Base-by-base conservation (phyloP, 1,284 basidiomycete species). In the Golubevia sp. region DNA sequence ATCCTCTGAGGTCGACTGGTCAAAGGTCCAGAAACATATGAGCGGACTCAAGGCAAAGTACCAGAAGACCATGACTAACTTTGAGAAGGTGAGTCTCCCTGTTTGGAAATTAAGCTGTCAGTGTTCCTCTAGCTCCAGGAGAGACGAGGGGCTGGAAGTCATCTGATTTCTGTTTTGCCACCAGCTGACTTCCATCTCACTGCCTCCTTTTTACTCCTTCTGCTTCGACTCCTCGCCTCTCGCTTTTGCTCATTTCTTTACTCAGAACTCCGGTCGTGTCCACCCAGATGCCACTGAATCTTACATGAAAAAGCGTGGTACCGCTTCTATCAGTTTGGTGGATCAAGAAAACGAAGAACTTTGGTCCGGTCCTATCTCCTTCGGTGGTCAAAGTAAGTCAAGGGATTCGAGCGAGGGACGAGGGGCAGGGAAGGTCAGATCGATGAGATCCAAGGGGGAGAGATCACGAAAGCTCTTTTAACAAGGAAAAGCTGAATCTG, bases 321-420 rank as follows among this genome's bases (percentile, higher is more conserved):
- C 70, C 15, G 76, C 77, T 48, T 24, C 68, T 30, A 65, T 83
- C 27, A 5, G 26, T 1, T 72, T 83, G 48, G 68, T 68, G 6
- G 78, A 77, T 58, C 58, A 74, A 49, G n/a, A 62, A 49, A 8
- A 59, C 4, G 67, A 66, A 49, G 66, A 65, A 52, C 73, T 81
- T 34, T 83, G 80, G 80, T 66, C 71, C 44, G 80, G 80, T 48
- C 61, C 66, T 58, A 64, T 79, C 44, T 60, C 71, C 25, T 74
- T 64, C 59, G 80, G 80, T 44, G 38, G 38, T 13, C 38, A 44
- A 18, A 58, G 64, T 6, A 73, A 79, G 65, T 44, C 11, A 18
- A 44, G 38, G 11, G 38, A n/a, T 44, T 44, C 11, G 38, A 44
- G 18, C 11, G 38, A 44, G n/a, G n/a, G n/a, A n/a, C n/a, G n/a